Conservation (phyloP, 1,284 basidiomycete species). For the Coriolopsis trogii region DNA sequence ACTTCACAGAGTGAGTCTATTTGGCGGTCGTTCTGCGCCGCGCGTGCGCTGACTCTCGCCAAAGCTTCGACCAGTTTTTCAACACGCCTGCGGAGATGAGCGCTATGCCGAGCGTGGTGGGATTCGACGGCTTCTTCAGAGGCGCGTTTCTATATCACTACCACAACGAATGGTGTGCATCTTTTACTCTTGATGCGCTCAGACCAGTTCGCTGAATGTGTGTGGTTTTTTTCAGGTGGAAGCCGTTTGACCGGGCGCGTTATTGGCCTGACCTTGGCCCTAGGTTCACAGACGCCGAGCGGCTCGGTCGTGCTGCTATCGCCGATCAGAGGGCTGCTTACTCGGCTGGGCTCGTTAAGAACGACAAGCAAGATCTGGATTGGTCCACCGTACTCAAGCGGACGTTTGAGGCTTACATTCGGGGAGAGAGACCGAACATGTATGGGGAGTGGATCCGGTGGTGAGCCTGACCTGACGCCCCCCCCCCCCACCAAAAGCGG, state of each 20-base stretch:
- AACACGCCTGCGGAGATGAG: constrained; percentile 55
- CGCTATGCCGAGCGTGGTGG: constrained; percentile 56
- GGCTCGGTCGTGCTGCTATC: constrained; percentile 47
- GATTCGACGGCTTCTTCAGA: constrained; percentile 71
- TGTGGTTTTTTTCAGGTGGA: constrained; percentile 86
- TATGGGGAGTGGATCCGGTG: constrained; percentile 86
- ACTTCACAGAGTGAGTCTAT: constrained; percentile 57
- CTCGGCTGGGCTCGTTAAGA: constrained; percentile 42
- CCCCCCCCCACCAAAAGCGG: not conserved
- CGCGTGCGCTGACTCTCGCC: not conserved
- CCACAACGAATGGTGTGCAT: constrained; percentile 51
- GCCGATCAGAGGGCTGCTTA: constrained; percentile 25
- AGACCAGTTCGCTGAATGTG: too few species aligned
- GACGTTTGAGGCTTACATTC: constrained; percentile 87
- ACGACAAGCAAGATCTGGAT: constrained; percentile 76
- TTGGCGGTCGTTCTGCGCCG: not conserved
- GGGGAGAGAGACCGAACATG: constrained; percentile 89
- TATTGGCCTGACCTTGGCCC: constrained; percentile 92
- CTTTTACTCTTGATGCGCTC: not conserved
- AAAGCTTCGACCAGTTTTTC: constrained; percentile 64
- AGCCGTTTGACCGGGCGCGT: constrained; percentile 85
- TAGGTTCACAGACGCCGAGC: constrained; percentile 76
- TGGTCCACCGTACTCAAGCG: constrained; percentile 92
- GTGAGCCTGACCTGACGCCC: too few species aligned
- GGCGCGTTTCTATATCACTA: constrained; percentile 76